Evolutionary conservation across 306 rosid species (phyloP), one percentile per base, ranked within the genome.

Genomic region (Vigna nakashimae): DNA sequence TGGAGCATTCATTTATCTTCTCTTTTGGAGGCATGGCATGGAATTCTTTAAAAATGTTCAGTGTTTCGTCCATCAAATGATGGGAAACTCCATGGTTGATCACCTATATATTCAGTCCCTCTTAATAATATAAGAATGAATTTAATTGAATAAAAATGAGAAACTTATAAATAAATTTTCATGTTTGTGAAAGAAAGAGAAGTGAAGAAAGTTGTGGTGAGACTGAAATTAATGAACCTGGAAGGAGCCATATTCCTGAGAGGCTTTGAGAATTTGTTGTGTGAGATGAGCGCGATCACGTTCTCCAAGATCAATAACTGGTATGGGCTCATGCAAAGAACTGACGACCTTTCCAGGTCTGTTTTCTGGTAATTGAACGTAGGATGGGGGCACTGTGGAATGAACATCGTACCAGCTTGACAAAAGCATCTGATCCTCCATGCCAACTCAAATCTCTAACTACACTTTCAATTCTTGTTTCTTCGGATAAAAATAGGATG

Each of bases 31-130:
- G 40, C 98, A 93, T 87, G n/a, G 48, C 89, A 13, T 89, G 93
- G 4, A 93, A 91, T 69, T 93, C 90, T 77, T 89, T 84, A 45
- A 76, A 79, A 14, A 91, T 74, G 8, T 69, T 82, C 63, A 86
- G 34, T 0, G 87, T 56, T 5, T 87, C 84, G 4, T 84, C 81
- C 67, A 88, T 57, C 51, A 93, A 65, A 26, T 79, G 83, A 14
- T 74, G 70, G 2, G 87, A 52, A 77, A 91, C 92, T 67, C 97
- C 92, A 76, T 93, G 98, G 76, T 89, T 93, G 30, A 91, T 81
- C 16, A 91, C 91, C 96, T 93, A 64, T 30, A 30, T 30, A 26
- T 26, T 26, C 2, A 26, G 28, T 26, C 3, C 28, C 28, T 26
- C 28, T 26, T 26, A 26, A 26, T 26, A 26, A 26, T 2, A 26